phyloP scores from a whole-genome alignment of 2,329 filamentous ascomycete genomes.

The Lasiodiplodia gonubiensis region DNA sequence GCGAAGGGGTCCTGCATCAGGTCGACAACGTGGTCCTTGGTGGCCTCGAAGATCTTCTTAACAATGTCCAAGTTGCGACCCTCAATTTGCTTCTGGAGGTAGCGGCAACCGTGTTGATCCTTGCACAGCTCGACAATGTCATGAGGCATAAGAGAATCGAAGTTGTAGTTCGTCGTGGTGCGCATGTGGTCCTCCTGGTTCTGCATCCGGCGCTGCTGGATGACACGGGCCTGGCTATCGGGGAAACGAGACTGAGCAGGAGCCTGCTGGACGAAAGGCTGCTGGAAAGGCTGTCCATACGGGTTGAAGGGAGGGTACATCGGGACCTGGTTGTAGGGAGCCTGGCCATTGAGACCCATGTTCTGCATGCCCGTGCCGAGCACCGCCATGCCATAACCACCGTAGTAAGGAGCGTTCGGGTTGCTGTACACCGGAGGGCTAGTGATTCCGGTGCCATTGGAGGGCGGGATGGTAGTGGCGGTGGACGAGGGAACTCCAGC shows the following conservation, averaged over 20 bases:
- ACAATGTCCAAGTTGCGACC: slow-evolving; percentile 83
- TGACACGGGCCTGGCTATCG: slow-evolving; percentile 77
- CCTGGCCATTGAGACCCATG: slow-evolving; percentile 55
- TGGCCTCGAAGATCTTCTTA: slow-evolving; percentile 93
- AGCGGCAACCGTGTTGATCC: slow-evolving; percentile 96
- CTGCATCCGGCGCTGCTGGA: slow-evolving; percentile 75
- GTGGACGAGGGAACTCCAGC: slow-evolving; percentile 18
- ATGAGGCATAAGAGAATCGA: slow-evolving; percentile 76
- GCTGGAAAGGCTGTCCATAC: slow-evolving; percentile 31
- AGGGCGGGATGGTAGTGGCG: slow-evolving; percentile 9
- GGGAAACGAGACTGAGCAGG: slow-evolving; percentile 59
- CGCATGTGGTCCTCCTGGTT: slow-evolving; percentile 75
- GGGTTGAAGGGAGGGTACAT: slow-evolving; percentile 33
- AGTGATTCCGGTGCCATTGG: slow-evolving; percentile 5
- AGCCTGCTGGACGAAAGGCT: slow-evolving; percentile 40
- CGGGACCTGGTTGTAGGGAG: slow-evolving; percentile 30
- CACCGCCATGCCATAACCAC: slow-evolving; percentile 64
- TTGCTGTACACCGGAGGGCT: slow-evolving; percentile 10
- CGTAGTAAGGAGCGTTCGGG: slow-evolving; percentile 49
- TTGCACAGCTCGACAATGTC: slow-evolving; percentile 93
- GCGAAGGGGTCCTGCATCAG: slow-evolving; percentile 96
- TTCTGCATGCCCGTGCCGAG: slow-evolving; percentile 72
- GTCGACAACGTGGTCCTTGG: slow-evolving; percentile 90
- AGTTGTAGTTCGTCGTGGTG: slow-evolving; percentile 68
- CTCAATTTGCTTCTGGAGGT: slow-evolving; percentile 95